Evolutionary conservation across 2,329 filamentous ascomycete species (phyloP).

Genomic region (Podosphaera xanthii): DNA sequence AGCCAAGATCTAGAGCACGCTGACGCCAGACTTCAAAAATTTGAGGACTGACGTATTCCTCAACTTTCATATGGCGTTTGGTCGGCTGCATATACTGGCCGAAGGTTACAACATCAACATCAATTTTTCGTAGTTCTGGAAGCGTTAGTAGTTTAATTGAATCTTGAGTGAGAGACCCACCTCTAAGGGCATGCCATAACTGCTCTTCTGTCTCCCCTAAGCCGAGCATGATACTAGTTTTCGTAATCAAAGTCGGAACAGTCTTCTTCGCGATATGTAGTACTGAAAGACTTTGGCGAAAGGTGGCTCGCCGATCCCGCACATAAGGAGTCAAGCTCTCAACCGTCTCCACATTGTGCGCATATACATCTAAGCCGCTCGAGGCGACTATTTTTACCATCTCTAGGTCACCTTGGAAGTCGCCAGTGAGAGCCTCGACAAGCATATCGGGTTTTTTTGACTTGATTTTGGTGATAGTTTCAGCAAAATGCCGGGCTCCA

Average conservation of each 20-base stretch:
- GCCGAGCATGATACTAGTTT: conserved; percentile 94
- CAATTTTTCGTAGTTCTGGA: conserved; percentile 49
- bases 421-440: conserved; percentile 69
- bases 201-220: conserved; percentile 81
- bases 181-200: conserved; percentile 52
- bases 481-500: conserved; percentile 71
- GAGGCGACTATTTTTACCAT: conserved; percentile 69
- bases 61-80: conserved; percentile 90
- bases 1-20: conserved; percentile 80
- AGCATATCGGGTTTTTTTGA: conserved; percentile 53
- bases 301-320: conserved; percentile 71
- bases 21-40: conserved; percentile 82
- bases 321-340: conserved; percentile 79
- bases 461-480: conserved; percentile 89
- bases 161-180: conserved; percentile 20
- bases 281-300: conserved; percentile 63
- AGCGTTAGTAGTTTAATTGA: conserved; percentile 4
- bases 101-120: conserved; percentile 91
- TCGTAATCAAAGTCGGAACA: conserved; percentile 64
- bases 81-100: conserved; percentile 99
- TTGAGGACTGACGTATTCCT: conserved; percentile 81
- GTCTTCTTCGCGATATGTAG: conserved; percentile 62
- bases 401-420: conserved; percentile 65
- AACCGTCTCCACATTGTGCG: conserved; percentile 91
- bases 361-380: conserved; percentile 85